Base-by-base conservation (phyloP, 495 filamentous ascomycete genomes). In the Jackrogersella minutella region DNA sequence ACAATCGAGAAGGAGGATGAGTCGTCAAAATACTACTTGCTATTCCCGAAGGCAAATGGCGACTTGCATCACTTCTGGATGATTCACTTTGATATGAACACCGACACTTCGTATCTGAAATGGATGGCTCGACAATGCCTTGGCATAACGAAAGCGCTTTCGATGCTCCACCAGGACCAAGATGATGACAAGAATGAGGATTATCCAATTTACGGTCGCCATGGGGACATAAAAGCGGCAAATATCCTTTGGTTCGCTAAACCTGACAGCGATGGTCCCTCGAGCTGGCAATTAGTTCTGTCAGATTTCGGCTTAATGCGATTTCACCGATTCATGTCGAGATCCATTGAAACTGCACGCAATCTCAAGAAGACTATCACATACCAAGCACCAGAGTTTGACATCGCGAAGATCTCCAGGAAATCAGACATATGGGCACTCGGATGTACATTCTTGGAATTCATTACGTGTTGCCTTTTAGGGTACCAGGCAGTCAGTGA, bases 351-450 rank as follows among this genome's bases (percentile, higher is more conserved):
- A 14, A 66, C 63, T 5, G 63, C 63, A 0, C 28, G 34, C 13
- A 59, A 50, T 2, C 13, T 66, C 10, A 59, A 60, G 7, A 66
- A 54, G 10, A 66, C 63, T 0, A 3, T 66, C 0, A 59, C 63
- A 1, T 66, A 66, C 22, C 63, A 66, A 36, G 63, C 63, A 3
- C 63, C 63, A 0, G 63, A 66, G 40, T 66, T 66, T 21, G 63
- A 66, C 4, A 40, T 66, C n/a, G 2, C 1, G 24, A 66, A 60
- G 22, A 40, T 60, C 9, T 66, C 63, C 2, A 53, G 63, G 7
- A 59, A 60, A 21, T 66, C 63, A 9, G 63, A 66, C 16, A 59
- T 66, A 13, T 66, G 63, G 63, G 63, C 63, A 8, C 63, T 66
- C 11, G 63, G 49, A 13, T 66, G 63, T 37, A 66, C 56, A 17